Conservation (phyloP, 1,284 basidiomycete genomes). For the Stereum hirsutum region DNA sequence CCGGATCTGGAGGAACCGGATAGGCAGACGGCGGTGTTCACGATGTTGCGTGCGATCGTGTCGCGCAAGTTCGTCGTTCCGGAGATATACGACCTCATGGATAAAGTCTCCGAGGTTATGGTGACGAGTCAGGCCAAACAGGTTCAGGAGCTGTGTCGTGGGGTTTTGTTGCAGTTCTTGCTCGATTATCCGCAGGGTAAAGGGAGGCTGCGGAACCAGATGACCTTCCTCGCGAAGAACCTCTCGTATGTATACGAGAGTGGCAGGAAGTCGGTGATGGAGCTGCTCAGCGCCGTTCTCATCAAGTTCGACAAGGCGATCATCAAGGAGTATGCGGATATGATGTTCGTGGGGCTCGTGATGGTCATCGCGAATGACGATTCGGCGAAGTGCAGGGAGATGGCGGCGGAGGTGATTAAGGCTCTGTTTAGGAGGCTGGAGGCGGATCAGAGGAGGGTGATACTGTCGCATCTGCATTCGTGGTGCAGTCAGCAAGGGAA, state of each 20-base stretch:
- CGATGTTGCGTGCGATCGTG: slow-evolving; percentile 89
- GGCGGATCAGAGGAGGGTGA: slow-evolving; percentile 44
- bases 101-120: slow-evolving; percentile 88
- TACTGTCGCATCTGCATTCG: slow-evolving; percentile 67
- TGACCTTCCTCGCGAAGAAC: slow-evolving; percentile 93
- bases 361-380: slow-evolving; percentile 94
- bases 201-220: slow-evolving; percentile 78
- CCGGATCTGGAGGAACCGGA: slow-evolving; percentile 93
- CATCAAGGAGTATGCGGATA: slow-evolving; percentile 77
- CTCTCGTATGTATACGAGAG: slow-evolving; percentile 87
- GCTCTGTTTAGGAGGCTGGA: slow-evolving; percentile 65
- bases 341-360: slow-evolving; percentile 89
- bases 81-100: slow-evolving; percentile 98
- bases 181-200: slow-evolving; percentile 98
- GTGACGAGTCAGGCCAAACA: slow-evolving; percentile 89
- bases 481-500: slow-evolving; percentile 72
- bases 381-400: slow-evolving; percentile 80
- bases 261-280: slow-evolving; percentile 88
- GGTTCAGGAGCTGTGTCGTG: slow-evolving; percentile 88
- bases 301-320: slow-evolving; percentile 78
- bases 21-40: slow-evolving; percentile 85
- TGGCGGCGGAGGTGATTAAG: slow-evolving; percentile 80
- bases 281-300: slow-evolving; percentile 78
- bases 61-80: slow-evolving; percentile 88
- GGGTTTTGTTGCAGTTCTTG: slow-evolving; percentile 88